Evolutionary conservation across 345 rosid species (phyloP).

Genomic region (Eucalyptus tenuipes): DNA sequence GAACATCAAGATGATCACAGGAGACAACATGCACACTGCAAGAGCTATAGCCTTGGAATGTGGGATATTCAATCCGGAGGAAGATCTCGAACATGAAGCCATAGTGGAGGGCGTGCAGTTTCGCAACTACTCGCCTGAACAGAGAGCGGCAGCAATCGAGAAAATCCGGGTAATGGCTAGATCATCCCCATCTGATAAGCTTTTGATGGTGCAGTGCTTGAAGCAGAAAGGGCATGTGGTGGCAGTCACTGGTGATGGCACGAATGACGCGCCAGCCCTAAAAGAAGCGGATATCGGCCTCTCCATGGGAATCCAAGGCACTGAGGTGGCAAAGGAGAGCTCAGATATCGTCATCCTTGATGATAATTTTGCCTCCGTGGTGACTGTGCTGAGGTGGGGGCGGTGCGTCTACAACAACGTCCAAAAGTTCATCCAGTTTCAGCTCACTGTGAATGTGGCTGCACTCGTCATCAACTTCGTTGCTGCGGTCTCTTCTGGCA

Average conservation of each 20-base stretch:
- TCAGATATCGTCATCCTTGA: constrained; percentile 78
- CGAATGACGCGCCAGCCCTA: constrained; percentile 72
- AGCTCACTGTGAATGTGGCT: constrained; percentile 66
- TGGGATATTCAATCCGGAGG: constrained; percentile 36
- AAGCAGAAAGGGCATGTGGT: constrained; percentile 63
- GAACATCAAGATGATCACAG: constrained; percentile 65
- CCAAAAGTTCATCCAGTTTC: constrained; percentile 78
- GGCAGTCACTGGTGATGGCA: constrained; percentile 72
- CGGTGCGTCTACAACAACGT: constrained; percentile 71
- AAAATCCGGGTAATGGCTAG: constrained; percentile 79
- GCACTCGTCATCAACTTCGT: constrained; percentile 65
- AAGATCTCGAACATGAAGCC: constrained; percentile 15
- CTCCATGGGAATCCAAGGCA: constrained; percentile 76
- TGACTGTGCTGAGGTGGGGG: constrained; percentile 71
- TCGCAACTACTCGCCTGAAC: constrained; percentile 27
- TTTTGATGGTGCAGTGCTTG: constrained; percentile 68
- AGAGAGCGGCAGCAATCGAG: constrained; percentile 35
- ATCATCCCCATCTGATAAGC: constrained; percentile 69
- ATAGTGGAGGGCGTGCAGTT: constrained; percentile 58
- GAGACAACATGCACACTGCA: constrained; percentile 66
- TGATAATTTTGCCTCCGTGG: constrained; percentile 64
- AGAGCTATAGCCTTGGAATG: constrained; percentile 74
- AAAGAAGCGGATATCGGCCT: constrained; percentile 73
- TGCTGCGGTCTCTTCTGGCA: constrained; percentile 71
- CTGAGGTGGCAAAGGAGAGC: constrained; percentile 78